A percentile compares a stretch with the other conserved stretches of the same genome.
Evolutionary conservation across 257 asterid genomes (phyloP).

Genomic region (Thymus mandschuricus): DNA sequence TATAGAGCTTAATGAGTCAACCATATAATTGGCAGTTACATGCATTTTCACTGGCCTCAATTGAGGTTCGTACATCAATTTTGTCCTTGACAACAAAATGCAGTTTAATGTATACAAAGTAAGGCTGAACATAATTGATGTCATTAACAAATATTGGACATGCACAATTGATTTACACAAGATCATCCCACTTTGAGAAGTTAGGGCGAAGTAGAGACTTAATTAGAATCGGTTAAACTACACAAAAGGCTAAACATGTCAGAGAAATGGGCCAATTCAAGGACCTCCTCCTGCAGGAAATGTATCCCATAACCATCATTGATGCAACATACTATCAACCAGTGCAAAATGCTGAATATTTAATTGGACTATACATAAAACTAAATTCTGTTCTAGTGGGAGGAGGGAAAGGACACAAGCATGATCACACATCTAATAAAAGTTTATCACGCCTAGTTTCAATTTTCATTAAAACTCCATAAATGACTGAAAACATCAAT

Average conservation of each 20-base stretch:
- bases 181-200: slow-evolving; percentile 2
- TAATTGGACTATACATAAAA: background rate
- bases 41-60: slow-evolving; percentile 13
- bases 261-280: background rate
- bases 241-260: background rate
- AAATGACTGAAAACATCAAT: slow-evolving; percentile 14
- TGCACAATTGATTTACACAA: slow-evolving; percentile 17
- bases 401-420: slow-evolving; percentile 1
- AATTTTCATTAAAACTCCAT: slow-evolving; percentile 11
- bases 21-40: slow-evolving; percentile 19
- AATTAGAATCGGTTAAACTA: background rate
- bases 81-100: slow-evolving; percentile 18
- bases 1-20: slow-evolving; percentile 3
- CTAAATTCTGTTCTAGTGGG: background rate
- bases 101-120: slow-evolving; percentile 5
- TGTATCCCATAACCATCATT: slow-evolving; percentile 7
- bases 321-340: background rate
- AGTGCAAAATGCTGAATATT: slow-evolving; percentile 1
- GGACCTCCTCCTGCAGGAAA: slow-evolving; percentile 1
- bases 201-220: background rate
- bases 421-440: background rate
- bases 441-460: slow-evolving; percentile 16
- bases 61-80: slow-evolving; percentile 1
- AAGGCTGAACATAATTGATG: slow-evolving; percentile 6
- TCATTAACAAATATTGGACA: slow-evolving; percentile 15